Evolutionary conservation across 2,329 filamentous ascomycete genomes (phyloP).

Genomic region (Pseudogymnoascus sp.): DNA sequence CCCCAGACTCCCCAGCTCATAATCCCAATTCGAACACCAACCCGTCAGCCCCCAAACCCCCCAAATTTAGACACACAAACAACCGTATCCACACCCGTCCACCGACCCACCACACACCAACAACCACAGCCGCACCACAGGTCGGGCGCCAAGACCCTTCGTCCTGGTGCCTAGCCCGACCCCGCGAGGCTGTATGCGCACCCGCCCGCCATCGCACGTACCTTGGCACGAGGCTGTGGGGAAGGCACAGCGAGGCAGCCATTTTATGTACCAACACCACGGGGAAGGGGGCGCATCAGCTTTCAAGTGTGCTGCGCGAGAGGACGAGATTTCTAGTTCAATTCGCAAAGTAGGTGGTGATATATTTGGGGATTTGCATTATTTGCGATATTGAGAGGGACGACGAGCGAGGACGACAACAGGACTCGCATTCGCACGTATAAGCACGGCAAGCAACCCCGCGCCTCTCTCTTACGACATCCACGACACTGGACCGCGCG

Average conservation of each 20-base stretch:
- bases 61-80: background rate
- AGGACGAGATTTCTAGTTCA: no score
- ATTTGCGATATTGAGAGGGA: background rate
- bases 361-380: background rate
- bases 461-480: no score
- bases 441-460: background rate
- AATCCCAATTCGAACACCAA: background rate
- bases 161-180: background rate
- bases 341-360: no score
- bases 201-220: no score
- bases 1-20: background rate
- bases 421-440: background rate
- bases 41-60: background rate
- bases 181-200: background rate
- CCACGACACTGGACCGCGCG: background rate
- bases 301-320: no score
- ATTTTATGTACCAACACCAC: background rate
- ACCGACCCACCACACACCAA: background rate
- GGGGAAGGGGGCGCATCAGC: no score
- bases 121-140: background rate
- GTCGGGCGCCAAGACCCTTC: background rate
- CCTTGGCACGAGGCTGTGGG: background rate
- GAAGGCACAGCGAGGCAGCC: background rate
- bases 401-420: background rate
- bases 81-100: background rate